A percentile compares a stretch with the other conserved stretches of the same genome.
These are phyloP conservation scores for Boletus sp. DNA, from an alignment of 1,284 basidiomycete species.

Conservation along the genomic window DNA sequence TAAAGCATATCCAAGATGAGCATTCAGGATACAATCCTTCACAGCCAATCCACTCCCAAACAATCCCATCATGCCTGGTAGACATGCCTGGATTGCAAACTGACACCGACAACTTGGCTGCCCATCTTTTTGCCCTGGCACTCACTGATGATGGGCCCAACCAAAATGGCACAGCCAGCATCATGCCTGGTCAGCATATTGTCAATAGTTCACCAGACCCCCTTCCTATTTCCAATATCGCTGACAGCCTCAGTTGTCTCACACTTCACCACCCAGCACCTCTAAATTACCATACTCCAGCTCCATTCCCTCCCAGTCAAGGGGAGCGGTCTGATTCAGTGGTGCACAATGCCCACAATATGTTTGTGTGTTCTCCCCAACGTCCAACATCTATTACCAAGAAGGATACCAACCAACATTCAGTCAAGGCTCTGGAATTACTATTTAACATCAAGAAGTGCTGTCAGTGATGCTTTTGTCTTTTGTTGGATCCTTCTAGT, in stretches of 20 bases:
- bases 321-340: too few species aligned
- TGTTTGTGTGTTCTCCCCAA: too few species aligned
- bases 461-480: neutral
- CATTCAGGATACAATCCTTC: neutral
- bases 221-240: neutral
- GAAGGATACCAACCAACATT: neutral
- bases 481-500: neutral
- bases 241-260: neutral
- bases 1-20: neutral
- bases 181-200: neutral
- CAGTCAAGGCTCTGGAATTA: neutral
- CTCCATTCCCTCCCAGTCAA: too few species aligned
- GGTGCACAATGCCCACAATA: too few species aligned
- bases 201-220: neutral
- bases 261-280: too few species aligned
- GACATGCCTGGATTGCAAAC: neutral
- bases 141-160: neutral
- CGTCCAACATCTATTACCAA: neutral
- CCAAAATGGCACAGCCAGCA: neutral
- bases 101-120: neutral
- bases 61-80: neutral
- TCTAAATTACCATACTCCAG: too few species aligned
- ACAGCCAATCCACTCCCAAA: neutral
- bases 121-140: neutral
- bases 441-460: neutral